Base-by-base conservation (phyloP, 345 rosid genomes). In the Punica granatum region DNA sequence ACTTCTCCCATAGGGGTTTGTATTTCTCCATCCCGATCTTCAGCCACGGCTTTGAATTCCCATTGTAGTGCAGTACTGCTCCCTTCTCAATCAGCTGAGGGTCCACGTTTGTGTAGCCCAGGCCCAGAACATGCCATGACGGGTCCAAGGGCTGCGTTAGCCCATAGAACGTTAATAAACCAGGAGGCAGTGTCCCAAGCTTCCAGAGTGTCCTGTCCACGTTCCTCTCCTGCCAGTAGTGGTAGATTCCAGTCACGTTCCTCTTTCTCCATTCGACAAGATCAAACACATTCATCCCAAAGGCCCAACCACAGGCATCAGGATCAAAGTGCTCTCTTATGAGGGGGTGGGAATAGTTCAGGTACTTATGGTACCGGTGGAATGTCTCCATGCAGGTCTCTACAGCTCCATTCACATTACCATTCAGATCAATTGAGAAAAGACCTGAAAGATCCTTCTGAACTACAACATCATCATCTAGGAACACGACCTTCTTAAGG, bases 321-420 rank as follows among this genome's bases (percentile, higher is more conserved):
- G 98, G 98, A 73, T 92, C 98, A 54, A 92, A 92, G 77, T 89
- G 92, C 11, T 83, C 81, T 31, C 98, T 81, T 41, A 92, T 88
- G 36, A 92, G 92, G 28, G 98, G 98, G 72, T 92, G 96, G 19
- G 96, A 86, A 74, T 87, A 92, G 72, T 89, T 89, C 79, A 92
- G 60, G 76, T 92, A 89, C 74, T 88, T 87, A 41, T 86, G 90
- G 76, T 92, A 89, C 67, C 98, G 80, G 69, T 92, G 98, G 74
- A 92, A 92, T 1, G 94, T 92, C 74, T 89, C 98, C 96, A 89
- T 92, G 87, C 98, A 92, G 0, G 98, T 92, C 85, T 92, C 98
- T 0, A 92, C 98, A n/a, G 98, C 98, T 63, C 98, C 98, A 70
- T 88, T 89, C 26, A 92, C 98, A 41, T 89, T 92, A 33, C 86